Base-by-base conservation (phyloP, 139 green algal genomes). In the Trebouxia sp. region DNA sequence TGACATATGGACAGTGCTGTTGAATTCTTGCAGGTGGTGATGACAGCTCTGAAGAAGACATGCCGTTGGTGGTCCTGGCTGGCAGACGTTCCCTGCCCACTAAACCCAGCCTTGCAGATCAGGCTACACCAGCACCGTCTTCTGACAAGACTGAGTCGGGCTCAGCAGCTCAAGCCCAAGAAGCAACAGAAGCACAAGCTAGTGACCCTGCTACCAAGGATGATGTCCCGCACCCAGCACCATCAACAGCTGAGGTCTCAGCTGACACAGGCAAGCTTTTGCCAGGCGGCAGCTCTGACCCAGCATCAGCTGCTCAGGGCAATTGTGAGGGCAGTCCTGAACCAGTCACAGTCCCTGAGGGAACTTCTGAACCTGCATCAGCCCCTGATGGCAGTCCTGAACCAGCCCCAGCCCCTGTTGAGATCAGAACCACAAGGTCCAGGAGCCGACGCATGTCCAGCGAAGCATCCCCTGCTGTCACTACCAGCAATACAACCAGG, bases 1-100 rank as follows among this genome's bases (percentile, higher is more conserved):
- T n/a, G n/a, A n/a, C n/a, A n/a, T n/a, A n/a, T n/a, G n/a, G n/a
- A n/a, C n/a, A n/a, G n/a, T n/a, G n/a, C n/a, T n/a, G n/a, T n/a
- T n/a, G n/a, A n/a, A n/a, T n/a, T n/a, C n/a, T n/a, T 72, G 35
- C 35, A 43, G 35, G 14, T 72, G 5, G 32, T 45, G 35, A 12
- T 6, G 62, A 72, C 62, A 45, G 8, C 32, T 72, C 62, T 15
- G 62, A 72, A 14, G 62, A 72, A 72, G 62, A 72, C 37, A 35
- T 72, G 62, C 62, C 62, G 26, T 35, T 72, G 32, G n/a, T 35
- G 6, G 37, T 35, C 10, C 28, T 72, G 62, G 62, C 62, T 26
- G 62, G 20, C 8, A 32, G 62, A 45, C 62, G 43, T 14, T 22
- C 62, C n/a, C n/a, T n/a, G n/a, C n/a, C n/a, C n/a, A n/a, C n/a